Base-by-base conservation (phyloP, 2,329 filamentous ascomycete genomes). In the Alternaria brassicicola region DNA sequence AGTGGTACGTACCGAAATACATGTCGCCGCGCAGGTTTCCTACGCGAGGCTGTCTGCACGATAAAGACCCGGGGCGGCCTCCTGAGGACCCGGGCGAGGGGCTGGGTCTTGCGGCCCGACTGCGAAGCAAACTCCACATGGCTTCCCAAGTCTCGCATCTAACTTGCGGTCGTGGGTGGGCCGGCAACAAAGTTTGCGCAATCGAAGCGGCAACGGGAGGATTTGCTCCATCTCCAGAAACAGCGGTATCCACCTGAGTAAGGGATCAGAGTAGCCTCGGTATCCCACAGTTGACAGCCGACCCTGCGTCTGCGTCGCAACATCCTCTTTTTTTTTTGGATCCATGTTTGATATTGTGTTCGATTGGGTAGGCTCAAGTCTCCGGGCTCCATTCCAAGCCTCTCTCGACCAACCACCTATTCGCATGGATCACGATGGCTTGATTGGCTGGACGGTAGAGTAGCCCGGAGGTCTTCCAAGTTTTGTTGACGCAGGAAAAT, bases 131-230 rank as follows among this genome's bases (percentile, higher is more conserved):
- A 36, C 39, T 26, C 39, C 39, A 51, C 48, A 51, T 42, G 17
- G 48, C 48, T 51, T 41, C 36, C 48, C 36, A 42, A 41, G 42
- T 51, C 48, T 51, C 38, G 23, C 26, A 13, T 35, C 36, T 17
- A 41, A 21, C 36, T 35, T 42, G 8, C 50, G 28, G 39, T 30
- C 17, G 45, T n/a, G n/a, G 26, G 42, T 48, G 52, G 52, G 42
- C 23, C 52, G n/a, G 12, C 35, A 39, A 17, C 25, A 48, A 39
- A 38, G 31, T 39, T 41, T 48, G 52, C 31, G 30, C 21, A 52
- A 45, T 43, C 50, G 39, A 19, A 33, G 39, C 50, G 38, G 50
- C 50, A 43, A 45, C 52, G 52, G 52, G 46, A 55, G 45, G 46
- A 55, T 50, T 46, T 33, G 51, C 26, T 53, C 51, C 41, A 53